Percentiles rank a stretch among this genome's conserved stretches.
phyloP scores from a whole-genome alignment of 192 early-diverging fungal genomes.

The Gamsiella multidivaricata region DNA sequence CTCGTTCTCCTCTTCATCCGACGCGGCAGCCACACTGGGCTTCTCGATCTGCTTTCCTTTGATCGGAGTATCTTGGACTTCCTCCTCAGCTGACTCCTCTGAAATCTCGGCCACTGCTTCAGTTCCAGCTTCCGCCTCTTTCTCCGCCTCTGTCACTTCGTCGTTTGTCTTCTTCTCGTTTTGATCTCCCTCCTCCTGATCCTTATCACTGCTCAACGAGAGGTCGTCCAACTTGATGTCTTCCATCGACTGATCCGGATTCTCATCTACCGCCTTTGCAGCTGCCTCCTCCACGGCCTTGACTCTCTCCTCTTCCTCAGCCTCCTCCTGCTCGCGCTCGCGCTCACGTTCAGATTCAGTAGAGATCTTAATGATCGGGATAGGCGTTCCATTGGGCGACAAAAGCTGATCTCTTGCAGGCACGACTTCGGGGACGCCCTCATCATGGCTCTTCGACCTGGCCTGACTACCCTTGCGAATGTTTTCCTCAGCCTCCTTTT shows the following conservation, averaged over 20 bases:
- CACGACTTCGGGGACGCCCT: constrained; percentile 9
- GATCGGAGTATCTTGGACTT: constrained; percentile 12
- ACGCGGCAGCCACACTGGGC: constrained; percentile 51
- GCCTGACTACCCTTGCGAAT: constrained; percentile 54
- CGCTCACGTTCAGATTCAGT: constrained; percentile 50
- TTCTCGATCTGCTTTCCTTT: constrained; percentile 62
- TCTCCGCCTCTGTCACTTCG: constrained; percentile 41
- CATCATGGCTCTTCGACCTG: constrained; percentile 3
- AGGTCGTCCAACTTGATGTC: constrained; percentile 51
- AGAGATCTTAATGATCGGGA: constrained; percentile 52
- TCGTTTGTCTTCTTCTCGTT: constrained; percentile 22
- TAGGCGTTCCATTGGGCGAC: constrained; percentile 43
- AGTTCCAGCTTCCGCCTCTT: constrained; percentile 56
- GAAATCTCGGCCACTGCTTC: constrained; percentile 47
- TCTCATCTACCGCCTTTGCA: constrained; percentile 23
- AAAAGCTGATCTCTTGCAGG: constrained; percentile 40
- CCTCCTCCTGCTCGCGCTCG: constrained; percentile 44
- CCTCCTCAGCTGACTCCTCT: constrained; percentile 14
- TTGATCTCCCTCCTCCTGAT: constrained; percentile 21
- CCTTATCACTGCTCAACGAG: constrained; percentile 35
- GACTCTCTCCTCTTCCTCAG: constrained; percentile 27
- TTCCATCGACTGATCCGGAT: constrained; percentile 39
- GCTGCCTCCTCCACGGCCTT: constrained; percentile 34
- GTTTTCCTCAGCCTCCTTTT: constrained; percentile 80
- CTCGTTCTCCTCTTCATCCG: constrained; percentile 35